Conservation (phyloP, 495 filamentous ascomycete genomes). For the Pseudomonodictys pantanalensis region DNA sequence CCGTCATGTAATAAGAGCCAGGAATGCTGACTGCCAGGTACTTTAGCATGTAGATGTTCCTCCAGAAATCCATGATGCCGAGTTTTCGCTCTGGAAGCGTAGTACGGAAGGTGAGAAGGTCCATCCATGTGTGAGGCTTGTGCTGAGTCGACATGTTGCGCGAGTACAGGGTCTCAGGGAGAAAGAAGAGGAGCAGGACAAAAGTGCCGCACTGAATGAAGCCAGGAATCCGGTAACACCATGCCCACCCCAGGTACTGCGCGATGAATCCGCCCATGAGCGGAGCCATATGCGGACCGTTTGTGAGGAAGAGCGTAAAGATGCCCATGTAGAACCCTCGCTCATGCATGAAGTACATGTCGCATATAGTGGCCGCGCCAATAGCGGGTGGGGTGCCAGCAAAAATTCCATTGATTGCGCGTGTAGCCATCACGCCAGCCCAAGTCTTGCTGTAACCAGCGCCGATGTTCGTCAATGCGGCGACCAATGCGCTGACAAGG, state of each 20-base stretch:
- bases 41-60: slow-evolving; percentile 31
- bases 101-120: slow-evolving; percentile 25
- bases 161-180: slow-evolving; percentile 46
- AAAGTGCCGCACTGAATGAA: slow-evolving; percentile 40
- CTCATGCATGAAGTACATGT: slow-evolving; percentile 18
- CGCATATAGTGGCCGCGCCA: slow-evolving; percentile 27
- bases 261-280: slow-evolving; percentile 45
- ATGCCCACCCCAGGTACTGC: slow-evolving; percentile 43
- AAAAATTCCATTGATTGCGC: slow-evolving; percentile 23
- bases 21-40: slow-evolving; percentile 37
- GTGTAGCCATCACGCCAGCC: slow-evolving; percentile 13
- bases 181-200: slow-evolving; percentile 39
- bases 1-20: slow-evolving; percentile 34
- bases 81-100: slow-evolving; percentile 16
- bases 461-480: slow-evolving; percentile 39
- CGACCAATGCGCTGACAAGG: slow-evolving; percentile 39
- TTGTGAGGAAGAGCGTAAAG: slow-evolving; percentile 39
- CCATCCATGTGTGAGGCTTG: not conserved
- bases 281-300: slow-evolving; percentile 43
- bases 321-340: slow-evolving; percentile 34
- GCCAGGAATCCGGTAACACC: slow-evolving; percentile 41
- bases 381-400: slow-evolving; percentile 21
- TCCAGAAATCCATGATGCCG: slow-evolving; percentile 28
- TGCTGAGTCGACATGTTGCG: slow-evolving; percentile 13
- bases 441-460: slow-evolving; percentile 25